Conservation (phyloP, 2,329 filamentous ascomycete species). For the Colletotrichum cuscutae region DNA sequence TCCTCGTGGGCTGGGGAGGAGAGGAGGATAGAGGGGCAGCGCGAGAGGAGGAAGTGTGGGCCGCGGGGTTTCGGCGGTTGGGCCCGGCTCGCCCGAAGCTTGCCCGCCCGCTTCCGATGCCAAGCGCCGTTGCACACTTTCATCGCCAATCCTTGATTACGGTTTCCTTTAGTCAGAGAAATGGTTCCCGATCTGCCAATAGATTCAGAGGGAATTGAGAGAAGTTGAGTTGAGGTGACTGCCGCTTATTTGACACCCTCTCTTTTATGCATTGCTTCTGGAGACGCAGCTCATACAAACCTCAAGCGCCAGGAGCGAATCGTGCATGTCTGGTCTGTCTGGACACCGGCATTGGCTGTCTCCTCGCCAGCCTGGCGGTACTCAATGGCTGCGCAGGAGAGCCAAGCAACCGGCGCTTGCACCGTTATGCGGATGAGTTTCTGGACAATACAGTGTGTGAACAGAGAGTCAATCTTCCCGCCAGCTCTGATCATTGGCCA, state of each 20-base stretch:
- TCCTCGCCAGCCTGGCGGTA: slow-evolving; percentile 5
- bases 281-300: neutral
- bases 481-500: neutral
- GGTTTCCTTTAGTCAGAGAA: no score
- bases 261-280: neutral
- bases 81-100: slow-evolving; percentile 19
- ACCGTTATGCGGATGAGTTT: slow-evolving; percentile 8
- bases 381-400: neutral
- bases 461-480: neutral
- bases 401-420: slow-evolving; percentile 16
- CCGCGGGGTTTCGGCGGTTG: slow-evolving; percentile 22
- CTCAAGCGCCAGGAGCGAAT: neutral
- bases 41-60: slow-evolving; percentile 9
- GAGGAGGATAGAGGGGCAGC: neutral
- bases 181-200: neutral
- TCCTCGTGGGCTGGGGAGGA: neutral
- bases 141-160: neutral
- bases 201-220: neutral
- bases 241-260: neutral
- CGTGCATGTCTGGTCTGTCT: neutral
- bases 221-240: neutral
- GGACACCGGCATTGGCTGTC: slow-evolving; percentile 7
- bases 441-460: neutral
- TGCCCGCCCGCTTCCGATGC: neutral
- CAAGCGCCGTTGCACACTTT: slow-evolving; percentile 3